Percentiles rank a stretch among this genome's conserved stretches.
Conservation (phyloP, 805 yeast genomes). For the Candida corydali region DNA sequence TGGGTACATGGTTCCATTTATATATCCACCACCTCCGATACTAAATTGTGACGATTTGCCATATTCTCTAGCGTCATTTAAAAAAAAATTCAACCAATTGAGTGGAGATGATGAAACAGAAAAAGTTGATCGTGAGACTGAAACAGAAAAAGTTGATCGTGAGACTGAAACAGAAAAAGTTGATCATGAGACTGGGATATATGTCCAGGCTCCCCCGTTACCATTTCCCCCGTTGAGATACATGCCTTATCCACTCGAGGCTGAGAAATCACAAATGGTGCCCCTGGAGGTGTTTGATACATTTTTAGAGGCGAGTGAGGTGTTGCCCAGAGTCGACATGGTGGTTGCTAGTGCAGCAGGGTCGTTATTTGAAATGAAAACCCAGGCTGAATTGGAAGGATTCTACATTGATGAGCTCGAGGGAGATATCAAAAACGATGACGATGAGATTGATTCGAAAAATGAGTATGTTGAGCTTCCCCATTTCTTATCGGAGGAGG, state of each 20-base stretch:
- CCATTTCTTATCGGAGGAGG: slow-evolving; percentile 9
- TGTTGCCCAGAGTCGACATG: slow-evolving; percentile 40
- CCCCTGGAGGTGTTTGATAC: slow-evolving; percentile 34
- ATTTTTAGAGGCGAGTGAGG: slow-evolving; percentile 32
- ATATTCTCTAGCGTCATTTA: slow-evolving; percentile 16
- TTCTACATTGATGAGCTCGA: slow-evolving; percentile 17
- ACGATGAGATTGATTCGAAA: slow-evolving; percentile 8
- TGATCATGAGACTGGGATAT: background rate
- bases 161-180: background rate
- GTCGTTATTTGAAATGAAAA: slow-evolving; percentile 31
- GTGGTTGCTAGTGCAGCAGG: slow-evolving; percentile 46
- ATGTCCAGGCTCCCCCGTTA: slow-evolving; percentile 30
- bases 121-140: slow-evolving; percentile 1
- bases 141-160: too few relatives aligned
- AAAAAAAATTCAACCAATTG: slow-evolving; percentile 5
- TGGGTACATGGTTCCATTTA: slow-evolving; percentile 42
- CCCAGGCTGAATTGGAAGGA: slow-evolving; percentile 31
- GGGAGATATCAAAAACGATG: background rate
- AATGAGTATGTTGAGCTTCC: slow-evolving; percentile 4
- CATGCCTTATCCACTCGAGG: slow-evolving; percentile 41
- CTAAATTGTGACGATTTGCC: slow-evolving; percentile 19
- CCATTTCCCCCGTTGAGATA: slow-evolving; percentile 44
- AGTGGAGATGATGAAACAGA: background rate
- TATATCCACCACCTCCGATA: slow-evolving; percentile 40
- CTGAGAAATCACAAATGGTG: slow-evolving; percentile 29